Evolutionary conservation across 176 grass and related monocot genomes (phyloP), one percentile per base, ranked within the genome.

Genomic region (Bromus sterilis): DNA sequence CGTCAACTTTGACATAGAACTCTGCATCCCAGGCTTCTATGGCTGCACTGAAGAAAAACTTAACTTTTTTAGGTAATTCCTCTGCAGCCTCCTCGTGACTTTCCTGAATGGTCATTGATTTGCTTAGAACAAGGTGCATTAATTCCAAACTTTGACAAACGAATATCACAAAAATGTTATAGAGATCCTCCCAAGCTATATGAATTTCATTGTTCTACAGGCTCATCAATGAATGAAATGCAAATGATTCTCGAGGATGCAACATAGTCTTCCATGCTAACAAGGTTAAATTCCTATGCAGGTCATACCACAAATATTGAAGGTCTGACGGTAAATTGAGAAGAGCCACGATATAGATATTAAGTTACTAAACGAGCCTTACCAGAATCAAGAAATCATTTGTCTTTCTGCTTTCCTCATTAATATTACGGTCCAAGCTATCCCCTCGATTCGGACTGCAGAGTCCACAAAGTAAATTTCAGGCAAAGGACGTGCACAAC

Each of bases 321-420:
- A 63, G 78, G 29, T 66, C 48, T 70, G 25, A 77, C 43, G 55
- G 44, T 74, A 51, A 40, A 49, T 36, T 49, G 67, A 78, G 26
- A 86, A 59, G 7, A 74, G 9, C 20, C 33, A 36, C 28, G 6
- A 29, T 25, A 68, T 70, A 78, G 30, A 75, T 44, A 76, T 48
- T 85, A 85, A 28, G 34, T 66, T 44, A 76, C 40, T 82, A 89
- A 28, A 4, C 71, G 49, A 67, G 78, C 82, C 87, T 90, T 93
- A 99, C 96, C 88, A 99, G 96, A 84, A 99, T 90, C 73, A 99
- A 93, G 68, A 93, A 99, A 77, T 99, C 93, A 2, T 95, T 90
- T 35, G 91, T 99, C 59, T 25, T 82, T 10, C 74, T 87, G 76
- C 88, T 95, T 91, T 99, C 93, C 11, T 99, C 91, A 40, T 99